Evolutionary conservation across 1,139 yeast genomes (phyloP), one percentile per base, ranked within the genome.

Genomic region (Eremothecium sinecaudum): DNA sequence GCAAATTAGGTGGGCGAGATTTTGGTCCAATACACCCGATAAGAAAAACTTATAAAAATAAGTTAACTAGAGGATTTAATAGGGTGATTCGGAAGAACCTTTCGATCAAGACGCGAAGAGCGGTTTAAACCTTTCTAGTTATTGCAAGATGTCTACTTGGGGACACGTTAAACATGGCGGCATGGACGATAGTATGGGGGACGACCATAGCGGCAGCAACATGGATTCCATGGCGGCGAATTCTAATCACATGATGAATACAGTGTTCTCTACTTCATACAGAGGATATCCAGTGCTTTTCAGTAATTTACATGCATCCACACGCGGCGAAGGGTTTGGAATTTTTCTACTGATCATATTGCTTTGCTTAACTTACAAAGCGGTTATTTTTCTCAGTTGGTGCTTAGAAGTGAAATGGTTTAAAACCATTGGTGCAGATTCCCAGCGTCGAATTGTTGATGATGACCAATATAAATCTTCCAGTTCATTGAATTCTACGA

Each of bases 381-480:
- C 79, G 4, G 40, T 76, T 16, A 69, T 72, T 32, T 79, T 78
- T 51, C 43, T 68, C 15, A 66, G 73, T 41, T 67, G 73, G 47
- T 79, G 79, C 50, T 53, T 79, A 42, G 87, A 80, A 50, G 79
- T 74, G 43, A 67, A 62, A 41, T 79, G 79, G 40, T 78, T 80
- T 62, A 73, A 41, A 46, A 19, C 11, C n/a, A 12, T 18, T 10
- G 18, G 17, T 7, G n/a, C n/a, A n/a, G 53, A 37, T 28, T 52
- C 55, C 56, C 45, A 48, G 32, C 32, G 34, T 15, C 17, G 24
- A 7, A 28, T 22, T 7, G 32, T 29, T n/a, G 32, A 13, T 7
- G 16, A 26, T 21, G 21, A 19, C 7, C 9, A 10, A 10, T 8
- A 19, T 10, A 13, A 23, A 7, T 8, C 13, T 12, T 8, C 9